Evolutionary conservation across 2,329 filamentous ascomycete species (phyloP), one percentile per base, ranked within the genome.

Genomic region (Pestalotiopsis sp.): DNA sequence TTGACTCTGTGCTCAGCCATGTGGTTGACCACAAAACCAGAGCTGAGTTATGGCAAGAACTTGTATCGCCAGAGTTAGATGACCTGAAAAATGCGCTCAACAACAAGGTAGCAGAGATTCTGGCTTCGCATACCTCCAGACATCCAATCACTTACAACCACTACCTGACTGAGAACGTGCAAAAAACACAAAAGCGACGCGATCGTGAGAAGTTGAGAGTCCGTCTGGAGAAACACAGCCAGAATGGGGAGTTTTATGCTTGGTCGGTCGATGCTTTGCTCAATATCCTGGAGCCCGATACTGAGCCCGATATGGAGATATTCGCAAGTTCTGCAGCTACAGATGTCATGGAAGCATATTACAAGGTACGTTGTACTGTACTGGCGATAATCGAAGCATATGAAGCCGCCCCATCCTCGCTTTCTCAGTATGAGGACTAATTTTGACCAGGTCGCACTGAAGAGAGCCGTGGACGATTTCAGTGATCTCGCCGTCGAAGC

Each of bases 121-220:
- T 80, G 9, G 65, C 58, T 11, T 73, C 75, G 2, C 75, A 79
- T 62, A 39, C 70, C 3, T 68, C 71, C 1, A 69, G 72, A 0
- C 81, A 83, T 66, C 79, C 81, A 0, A 82, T 83, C 45, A 83
- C 81, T 0, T 83, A 83, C 68, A 80, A 83, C 66, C 75, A 79
- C 60, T 75, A 79, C 57, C 71, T 83, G 3, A 79, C 76, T 0
- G 76, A 81, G 7, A 79, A 70, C 1, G 71, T 83, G 1, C 76
- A 80, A 63, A 75, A 77, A 36, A 73, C 73, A n/a, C 64, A 58
- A 20, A 75, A 75, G 36, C 13, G 31, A 1, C n/a, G 65, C 4
- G 69, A 71, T 2, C 63, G 23, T 6, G 20, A 64, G 7, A 4
- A 4, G 4, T 36, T 23, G 64, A 66, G n/a, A n/a, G n/a, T n/a